Base-by-base conservation (phyloP, 1,139 yeast genomes). In the Debaryomyces psychrophilus region DNA sequence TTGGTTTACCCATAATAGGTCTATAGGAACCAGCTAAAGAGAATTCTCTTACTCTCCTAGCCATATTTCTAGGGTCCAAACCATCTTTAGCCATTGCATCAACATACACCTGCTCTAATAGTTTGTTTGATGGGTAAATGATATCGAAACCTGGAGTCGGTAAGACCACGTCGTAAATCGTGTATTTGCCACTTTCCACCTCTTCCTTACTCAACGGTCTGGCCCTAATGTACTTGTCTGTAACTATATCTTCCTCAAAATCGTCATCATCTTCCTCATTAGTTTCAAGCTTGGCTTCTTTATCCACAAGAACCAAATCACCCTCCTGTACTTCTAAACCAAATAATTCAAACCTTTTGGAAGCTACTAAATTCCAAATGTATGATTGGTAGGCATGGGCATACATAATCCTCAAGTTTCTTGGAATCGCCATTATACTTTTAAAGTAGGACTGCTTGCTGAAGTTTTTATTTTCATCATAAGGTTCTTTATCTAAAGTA, bases 321-420 rank as follows among this genome's bases (percentile, higher is more conserved):
- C 99, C 99, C 37, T 73, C 85, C 45, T 87, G 85, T 23, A 87
- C 81, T 27, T 77, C 66, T 51, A 81, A 60, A 1, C 98, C 98
- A 66, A 77, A 85, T 47, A 83, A 63, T 56, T 81, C 82, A 44
- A 90, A 73, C 61, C 99, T 78, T 56, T 81, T 82, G 46, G 95
- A 86, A 0, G 92, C 95, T 18, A 86, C 96, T 48, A 76, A 64
- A 61, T 95, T 95, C 99, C 99, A 95, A 36, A 95, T 80, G 59
- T 85, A 93, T 51, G 97, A 90, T 68, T 95, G 99, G 63, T 95
- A 95, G 2, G 99, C 96, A 68, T 95, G 99, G 2, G 87, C 96
- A 62, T 95, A 95, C 95, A 95, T 93, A 51, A 90, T 82, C 60
- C 97, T 77, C 61, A 95, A 74, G 62, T 92, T 92, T 65, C 97